Percentiles rank a stretch among this genome's conserved stretches.
Evolutionary conservation across 192 early-diverging fungal genomes (phyloP).

Genomic region (Backusella luteola): DNA sequence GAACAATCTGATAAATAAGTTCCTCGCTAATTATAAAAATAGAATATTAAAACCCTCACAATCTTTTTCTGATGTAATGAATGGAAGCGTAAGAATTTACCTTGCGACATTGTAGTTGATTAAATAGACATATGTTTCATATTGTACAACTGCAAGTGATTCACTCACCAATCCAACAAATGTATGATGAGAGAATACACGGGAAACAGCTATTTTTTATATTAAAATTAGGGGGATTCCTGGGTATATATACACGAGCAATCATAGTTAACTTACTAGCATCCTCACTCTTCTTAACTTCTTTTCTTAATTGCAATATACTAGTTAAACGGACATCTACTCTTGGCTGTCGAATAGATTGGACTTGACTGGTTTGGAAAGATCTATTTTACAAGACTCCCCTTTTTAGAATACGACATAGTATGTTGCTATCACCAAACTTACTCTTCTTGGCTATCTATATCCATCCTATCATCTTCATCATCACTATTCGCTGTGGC

Average conservation of each 20-base stretch:
- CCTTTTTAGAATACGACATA: background rate
- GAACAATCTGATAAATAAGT: conserved; percentile 84
- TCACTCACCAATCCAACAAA: conserved; percentile 92
- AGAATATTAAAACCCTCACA: background rate
- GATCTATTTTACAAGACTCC: background rate
- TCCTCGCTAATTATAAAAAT: conserved; percentile 58
- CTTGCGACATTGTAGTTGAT: conserved; percentile 74
- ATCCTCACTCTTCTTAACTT: conserved; percentile 61
- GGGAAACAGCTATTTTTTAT: conserved; percentile 58
- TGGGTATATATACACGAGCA: too few species aligned
- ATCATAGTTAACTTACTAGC: background rate
- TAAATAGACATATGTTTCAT: conserved; percentile 83
- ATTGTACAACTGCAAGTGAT: conserved; percentile 77
- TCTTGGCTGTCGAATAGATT: conserved; percentile 7
- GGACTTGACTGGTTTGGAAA: background rate
- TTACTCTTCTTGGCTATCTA: background rate
- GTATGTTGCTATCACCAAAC: background rate
- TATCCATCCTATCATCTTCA: background rate
- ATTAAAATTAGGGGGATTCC: background rate
- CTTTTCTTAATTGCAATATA: conserved; percentile 73
- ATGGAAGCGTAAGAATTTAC: conserved; percentile 34
- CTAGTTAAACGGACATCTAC: conserved; percentile 83
- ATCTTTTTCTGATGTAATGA: background rate
- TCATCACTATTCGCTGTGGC: background rate
- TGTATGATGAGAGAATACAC: conserved; percentile 76